phyloP scores from a whole-genome alignment of 331 rosid species.

The Pyrus hybrid region DNA sequence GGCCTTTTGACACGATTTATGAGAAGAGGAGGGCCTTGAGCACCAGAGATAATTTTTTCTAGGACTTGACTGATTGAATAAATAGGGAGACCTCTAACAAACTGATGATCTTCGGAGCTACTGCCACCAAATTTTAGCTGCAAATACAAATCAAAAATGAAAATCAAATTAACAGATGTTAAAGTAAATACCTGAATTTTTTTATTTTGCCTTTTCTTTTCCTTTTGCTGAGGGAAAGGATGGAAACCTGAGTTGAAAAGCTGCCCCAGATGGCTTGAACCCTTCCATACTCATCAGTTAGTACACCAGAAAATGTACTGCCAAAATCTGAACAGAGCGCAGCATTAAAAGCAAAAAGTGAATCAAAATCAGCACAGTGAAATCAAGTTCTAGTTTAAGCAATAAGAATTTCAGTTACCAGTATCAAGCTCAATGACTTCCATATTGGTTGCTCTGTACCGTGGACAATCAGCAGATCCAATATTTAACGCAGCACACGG shows the following conservation, averaged over 20 bases:
- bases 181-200: neutral
- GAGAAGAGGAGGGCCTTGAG: slow-evolving; percentile 71
- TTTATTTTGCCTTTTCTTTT: neutral
- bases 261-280: slow-evolving; percentile 99
- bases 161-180: neutral
- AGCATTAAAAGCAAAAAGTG: slow-evolving; percentile 6
- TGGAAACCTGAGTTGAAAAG: slow-evolving; percentile 91
- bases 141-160: slow-evolving; percentile 15
- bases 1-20: slow-evolving; percentile 83
- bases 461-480: slow-evolving; percentile 86
- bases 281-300: slow-evolving; percentile 86
- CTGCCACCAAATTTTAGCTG: slow-evolving; percentile 81
- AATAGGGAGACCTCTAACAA: slow-evolving; percentile 90
- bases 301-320: slow-evolving; percentile 85
- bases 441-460: slow-evolving; percentile 94
- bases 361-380: slow-evolving; percentile 2
- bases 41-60: slow-evolving; percentile 71
- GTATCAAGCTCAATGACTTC: slow-evolving; percentile 98
- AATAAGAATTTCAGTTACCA: slow-evolving; percentile 34
- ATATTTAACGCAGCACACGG: slow-evolving; percentile 91
- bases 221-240: neutral
- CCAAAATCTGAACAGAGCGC: slow-evolving; percentile 73
- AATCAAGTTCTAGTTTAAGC: neutral
- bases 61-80: slow-evolving; percentile 85
- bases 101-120: slow-evolving; percentile 90